Conservation (phyloP, 768 basidiomycete genomes). For the Boletus tomentosulus region DNA sequence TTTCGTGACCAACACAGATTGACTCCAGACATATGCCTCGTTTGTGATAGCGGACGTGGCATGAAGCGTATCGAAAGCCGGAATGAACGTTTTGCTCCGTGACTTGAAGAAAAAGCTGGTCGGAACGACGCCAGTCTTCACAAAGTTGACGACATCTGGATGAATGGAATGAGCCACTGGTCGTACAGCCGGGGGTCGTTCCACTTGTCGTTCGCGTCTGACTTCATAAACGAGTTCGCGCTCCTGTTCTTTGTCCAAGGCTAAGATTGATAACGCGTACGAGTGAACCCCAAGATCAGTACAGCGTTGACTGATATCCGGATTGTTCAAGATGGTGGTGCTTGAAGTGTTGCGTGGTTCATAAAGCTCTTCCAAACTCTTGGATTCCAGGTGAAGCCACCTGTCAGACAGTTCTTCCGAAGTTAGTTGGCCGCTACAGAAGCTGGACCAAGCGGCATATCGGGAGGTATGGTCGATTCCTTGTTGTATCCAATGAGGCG, state of each 20-base stretch:
- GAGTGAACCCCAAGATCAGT: conserved; percentile 5
- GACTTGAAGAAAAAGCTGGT: background rate
- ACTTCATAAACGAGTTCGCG: conserved; percentile 44
- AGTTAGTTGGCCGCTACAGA: conserved; percentile 6
- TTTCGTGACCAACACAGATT: conserved; percentile 9
- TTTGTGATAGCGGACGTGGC: conserved; percentile 5
- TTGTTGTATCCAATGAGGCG: conserved; percentile 42
- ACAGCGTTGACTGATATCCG: conserved; percentile 2
- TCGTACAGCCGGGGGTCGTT: conserved; percentile 30
- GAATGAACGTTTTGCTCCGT: conserved; percentile 16
- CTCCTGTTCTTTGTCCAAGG: conserved; percentile 40
- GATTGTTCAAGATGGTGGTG: conserved; percentile 20
- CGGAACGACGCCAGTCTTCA: conserved; percentile 28
- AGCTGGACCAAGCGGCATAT: conserved; percentile 15
- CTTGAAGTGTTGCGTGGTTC: conserved; percentile 6
- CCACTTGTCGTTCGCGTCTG: conserved; percentile 38
- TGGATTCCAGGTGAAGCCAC: conserved; percentile 42
- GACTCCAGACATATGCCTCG: conserved; percentile 21
- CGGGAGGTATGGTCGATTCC: conserved; percentile 34
- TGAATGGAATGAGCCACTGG: conserved; percentile 24
- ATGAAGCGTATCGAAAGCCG: conserved; percentile 10
- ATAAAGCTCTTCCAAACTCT: conserved; percentile 35
- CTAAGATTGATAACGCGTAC: background rate
- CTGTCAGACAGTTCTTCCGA: conserved; percentile 1
- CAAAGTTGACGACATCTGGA: conserved; percentile 18